phyloP scores from a whole-genome alignment of 177 flowering plant species.

The Tripterygium wilfordii region DNA sequence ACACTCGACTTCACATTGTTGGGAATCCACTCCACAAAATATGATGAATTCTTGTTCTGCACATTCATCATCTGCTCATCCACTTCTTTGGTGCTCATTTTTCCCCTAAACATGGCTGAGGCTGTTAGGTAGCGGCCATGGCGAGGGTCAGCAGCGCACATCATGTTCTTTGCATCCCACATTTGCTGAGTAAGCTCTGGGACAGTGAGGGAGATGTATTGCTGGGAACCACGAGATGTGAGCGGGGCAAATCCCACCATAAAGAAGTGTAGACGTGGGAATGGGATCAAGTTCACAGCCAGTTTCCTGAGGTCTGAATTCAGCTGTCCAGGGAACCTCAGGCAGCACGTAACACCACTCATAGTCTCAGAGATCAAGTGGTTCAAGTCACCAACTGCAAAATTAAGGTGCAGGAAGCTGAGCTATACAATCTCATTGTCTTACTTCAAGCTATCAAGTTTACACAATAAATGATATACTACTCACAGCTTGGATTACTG shows the following conservation, averaged over 20 bases:
- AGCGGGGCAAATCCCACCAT: slow-evolving; percentile 84
- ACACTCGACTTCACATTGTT: slow-evolving; percentile 78
- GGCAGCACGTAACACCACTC: slow-evolving; percentile 86
- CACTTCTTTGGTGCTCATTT: slow-evolving; percentile 82
- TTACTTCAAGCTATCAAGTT: not conserved
- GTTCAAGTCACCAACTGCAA: slow-evolving; percentile 77
- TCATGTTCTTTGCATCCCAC: slow-evolving; percentile 87
- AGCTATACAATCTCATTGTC: too few species aligned
- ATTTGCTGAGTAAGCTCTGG: slow-evolving; percentile 78
- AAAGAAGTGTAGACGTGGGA: slow-evolving; percentile 76
- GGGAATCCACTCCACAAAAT: slow-evolving; percentile 83
- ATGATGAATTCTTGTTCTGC: slow-evolving; percentile 78
- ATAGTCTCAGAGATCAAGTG: slow-evolving; percentile 81
- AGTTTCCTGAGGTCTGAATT: slow-evolving; percentile 75
- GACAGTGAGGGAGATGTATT: slow-evolving; percentile 72
- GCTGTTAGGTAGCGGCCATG: slow-evolving; percentile 78
- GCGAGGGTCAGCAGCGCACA: slow-evolving; percentile 83
- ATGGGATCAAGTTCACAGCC: slow-evolving; percentile 77
- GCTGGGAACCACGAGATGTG: slow-evolving; percentile 76
- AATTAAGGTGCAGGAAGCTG: too few species aligned
- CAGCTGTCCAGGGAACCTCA: slow-evolving; percentile 80
- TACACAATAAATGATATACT: not conserved
- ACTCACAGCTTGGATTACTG: slow-evolving; percentile 85
- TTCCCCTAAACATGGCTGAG: slow-evolving; percentile 81
- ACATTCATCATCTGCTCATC: slow-evolving; percentile 79